These are phyloP conservation scores for Pogostemon cablin DNA, from an alignment of 257 asterid species.

Conservation along the genomic window DNA sequence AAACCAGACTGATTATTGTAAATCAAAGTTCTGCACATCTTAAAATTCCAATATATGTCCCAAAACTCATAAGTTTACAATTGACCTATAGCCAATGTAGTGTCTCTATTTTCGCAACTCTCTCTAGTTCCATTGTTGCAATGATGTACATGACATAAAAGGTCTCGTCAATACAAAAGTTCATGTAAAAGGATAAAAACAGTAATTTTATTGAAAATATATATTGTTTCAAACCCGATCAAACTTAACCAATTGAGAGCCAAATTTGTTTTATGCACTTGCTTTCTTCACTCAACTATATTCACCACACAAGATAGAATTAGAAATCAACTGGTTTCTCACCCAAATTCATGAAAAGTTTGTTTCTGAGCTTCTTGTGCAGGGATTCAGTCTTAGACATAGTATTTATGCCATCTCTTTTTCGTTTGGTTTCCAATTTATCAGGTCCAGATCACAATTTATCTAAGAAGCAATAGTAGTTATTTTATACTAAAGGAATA, in stretches of 20 bases:
- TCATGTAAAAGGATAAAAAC: neutral
- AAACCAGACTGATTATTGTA: neutral
- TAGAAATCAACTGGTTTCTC: conserved; percentile 1
- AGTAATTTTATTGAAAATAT: neutral
- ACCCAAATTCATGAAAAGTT: conserved; percentile 2
- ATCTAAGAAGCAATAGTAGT: neutral
- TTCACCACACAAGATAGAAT: neutral
- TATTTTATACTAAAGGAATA: neutral
- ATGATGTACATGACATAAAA: neutral
- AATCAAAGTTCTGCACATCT: neutral
- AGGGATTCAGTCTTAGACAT: neutral
- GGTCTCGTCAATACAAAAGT: neutral
- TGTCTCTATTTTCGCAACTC: neutral
- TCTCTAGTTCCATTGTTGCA: neutral
- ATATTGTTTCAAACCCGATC: neutral
- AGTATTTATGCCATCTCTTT: neutral
- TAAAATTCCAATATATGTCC: neutral
- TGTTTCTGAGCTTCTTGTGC: neutral
- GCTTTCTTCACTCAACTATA: no score
- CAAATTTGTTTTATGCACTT: no score
- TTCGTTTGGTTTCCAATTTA: neutral
- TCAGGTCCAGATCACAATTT: neutral
- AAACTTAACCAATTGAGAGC: neutral
- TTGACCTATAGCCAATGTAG: neutral
- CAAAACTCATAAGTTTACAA: neutral